Evolutionary conservation across 768 basidiomycete species (phyloP).

Genomic region (Megacollybia marginata): DNA sequence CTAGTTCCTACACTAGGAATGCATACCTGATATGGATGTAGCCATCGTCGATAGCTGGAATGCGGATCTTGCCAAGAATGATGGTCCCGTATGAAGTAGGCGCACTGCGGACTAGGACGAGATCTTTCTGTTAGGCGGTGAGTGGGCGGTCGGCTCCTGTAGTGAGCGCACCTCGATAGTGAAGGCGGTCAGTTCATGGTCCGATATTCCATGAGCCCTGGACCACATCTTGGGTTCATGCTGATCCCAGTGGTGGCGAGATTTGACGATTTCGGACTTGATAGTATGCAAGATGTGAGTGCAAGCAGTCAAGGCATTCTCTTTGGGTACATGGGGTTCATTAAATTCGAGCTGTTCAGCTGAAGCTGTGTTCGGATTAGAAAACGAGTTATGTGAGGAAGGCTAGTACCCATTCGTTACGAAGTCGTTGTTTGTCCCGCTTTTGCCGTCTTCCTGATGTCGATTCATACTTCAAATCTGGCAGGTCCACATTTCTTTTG

Average conservation of each 20-base stretch:
- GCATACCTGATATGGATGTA: conserved; percentile 65
- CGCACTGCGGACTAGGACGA: conserved; percentile 44
- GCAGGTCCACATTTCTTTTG: too few species aligned
- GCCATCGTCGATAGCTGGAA: conserved; percentile 64
- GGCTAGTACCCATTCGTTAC: not conserved
- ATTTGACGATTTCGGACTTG: conserved; percentile 59
- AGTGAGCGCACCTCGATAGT: conserved; percentile 33
- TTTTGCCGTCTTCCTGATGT: too few species aligned
- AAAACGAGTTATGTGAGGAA: not conserved
- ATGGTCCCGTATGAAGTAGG: conserved; percentile 61
- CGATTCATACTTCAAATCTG: too few species aligned
- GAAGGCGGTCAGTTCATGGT: conserved; percentile 47
- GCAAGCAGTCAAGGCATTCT: conserved; percentile 63
- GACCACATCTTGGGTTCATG: conserved; percentile 71
- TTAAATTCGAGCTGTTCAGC: conserved; percentile 50
- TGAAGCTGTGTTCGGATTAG: conserved; percentile 34
- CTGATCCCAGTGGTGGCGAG: conserved; percentile 63
- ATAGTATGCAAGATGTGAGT: conserved; percentile 42
- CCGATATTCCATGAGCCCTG: conserved; percentile 42
- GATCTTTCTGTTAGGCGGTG: conserved; percentile 18
- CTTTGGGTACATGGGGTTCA: conserved; percentile 49
- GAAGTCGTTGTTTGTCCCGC: too few species aligned
- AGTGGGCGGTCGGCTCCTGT: not conserved
- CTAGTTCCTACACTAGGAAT: not conserved
- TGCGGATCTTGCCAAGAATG: conserved; percentile 68